These are phyloP conservation scores for Diplogelasinospora grovesii DNA, from an alignment of 495 filamentous ascomycete species.

Conservation along the genomic window DNA sequence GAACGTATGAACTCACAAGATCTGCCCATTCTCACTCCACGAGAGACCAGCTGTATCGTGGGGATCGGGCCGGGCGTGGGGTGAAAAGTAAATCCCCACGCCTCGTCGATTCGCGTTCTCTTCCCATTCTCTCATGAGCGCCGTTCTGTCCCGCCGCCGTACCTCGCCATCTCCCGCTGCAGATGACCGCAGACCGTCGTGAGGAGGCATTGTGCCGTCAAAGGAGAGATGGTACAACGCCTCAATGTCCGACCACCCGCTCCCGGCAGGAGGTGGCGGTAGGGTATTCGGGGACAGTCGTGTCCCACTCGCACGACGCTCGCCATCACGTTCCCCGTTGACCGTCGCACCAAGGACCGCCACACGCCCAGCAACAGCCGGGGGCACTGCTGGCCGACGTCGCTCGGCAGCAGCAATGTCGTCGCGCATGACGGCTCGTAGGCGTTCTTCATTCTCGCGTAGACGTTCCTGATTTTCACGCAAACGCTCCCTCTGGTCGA, in stretches of 20 bases:
- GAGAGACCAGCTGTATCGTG: slow-evolving; percentile 59
- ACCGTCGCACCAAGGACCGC: too few species aligned
- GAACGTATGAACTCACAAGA: slow-evolving; percentile 52
- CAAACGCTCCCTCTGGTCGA: not conserved
- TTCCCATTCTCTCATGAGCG: slow-evolving; percentile 26
- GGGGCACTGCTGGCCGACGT: not conserved
- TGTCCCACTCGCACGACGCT: too few species aligned
- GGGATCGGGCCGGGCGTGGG: slow-evolving; percentile 22
- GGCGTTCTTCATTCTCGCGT: slow-evolving; percentile 15
- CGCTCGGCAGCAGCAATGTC: slow-evolving; percentile 4
- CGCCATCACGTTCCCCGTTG: too few species aligned
- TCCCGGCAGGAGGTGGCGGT: slow-evolving; percentile 3
- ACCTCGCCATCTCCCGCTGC: slow-evolving; percentile 7
- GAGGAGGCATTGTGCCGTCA: not conserved
- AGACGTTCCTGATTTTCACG: too few species aligned
- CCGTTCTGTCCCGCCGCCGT: slow-evolving; percentile 14
- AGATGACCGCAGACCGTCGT: not conserved
- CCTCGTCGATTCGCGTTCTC: slow-evolving; percentile 15
- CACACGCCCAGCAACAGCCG: not conserved
- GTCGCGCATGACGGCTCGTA: slow-evolving; percentile 9
- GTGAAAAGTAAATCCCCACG: slow-evolving; percentile 11
- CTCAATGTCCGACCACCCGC: slow-evolving; percentile 17
- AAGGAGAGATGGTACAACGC: slow-evolving; percentile 17
- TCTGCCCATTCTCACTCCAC: slow-evolving; percentile 64
- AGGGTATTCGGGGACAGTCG: too few species aligned